Percentiles rank a stretch among this genome's conserved stretches.
Conservation (phyloP, 441 rosid species). For the Croton setiger region DNA sequence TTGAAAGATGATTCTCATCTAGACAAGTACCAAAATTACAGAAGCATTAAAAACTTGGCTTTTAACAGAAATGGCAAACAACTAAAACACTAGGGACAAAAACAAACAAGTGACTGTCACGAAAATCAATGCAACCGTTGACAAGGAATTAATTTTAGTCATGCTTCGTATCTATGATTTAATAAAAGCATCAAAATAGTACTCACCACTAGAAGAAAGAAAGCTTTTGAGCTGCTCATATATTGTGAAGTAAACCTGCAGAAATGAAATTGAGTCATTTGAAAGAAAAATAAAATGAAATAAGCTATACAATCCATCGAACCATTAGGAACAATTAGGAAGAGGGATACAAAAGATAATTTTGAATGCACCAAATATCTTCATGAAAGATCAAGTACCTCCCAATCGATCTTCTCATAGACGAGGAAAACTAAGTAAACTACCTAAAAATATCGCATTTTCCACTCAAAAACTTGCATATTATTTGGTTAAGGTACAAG, state of each 20-base stretch:
- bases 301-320: not conserved
- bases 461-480: not conserved
- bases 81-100: not conserved
- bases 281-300: slow-evolving; percentile 17
- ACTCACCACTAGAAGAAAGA: slow-evolving; percentile 60
- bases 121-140: slow-evolving; percentile 1
- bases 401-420: slow-evolving; percentile 3
- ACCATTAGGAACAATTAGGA: not conserved
- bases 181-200: slow-evolving; percentile 6
- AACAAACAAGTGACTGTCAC: slow-evolving; percentile 9
- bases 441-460: not conserved
- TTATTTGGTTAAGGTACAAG: not conserved
- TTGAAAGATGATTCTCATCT: slow-evolving; percentile 48
- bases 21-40: slow-evolving; percentile 27
- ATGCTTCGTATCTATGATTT: not conserved
- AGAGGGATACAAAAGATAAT: not conserved
- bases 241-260: slow-evolving; percentile 83
- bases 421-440: not conserved
- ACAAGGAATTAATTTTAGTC: slow-evolving; percentile 3
- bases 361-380: not conserved
- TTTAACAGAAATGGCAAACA: not conserved
- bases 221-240: slow-evolving; percentile 71
- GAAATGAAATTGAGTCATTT: slow-evolving; percentile 9
- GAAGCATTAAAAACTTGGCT: slow-evolving; percentile 1
- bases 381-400: not conserved